phyloP scores from a whole-genome alignment of 1,139 yeast genomes.

The Kodamaea sp. region DNA sequence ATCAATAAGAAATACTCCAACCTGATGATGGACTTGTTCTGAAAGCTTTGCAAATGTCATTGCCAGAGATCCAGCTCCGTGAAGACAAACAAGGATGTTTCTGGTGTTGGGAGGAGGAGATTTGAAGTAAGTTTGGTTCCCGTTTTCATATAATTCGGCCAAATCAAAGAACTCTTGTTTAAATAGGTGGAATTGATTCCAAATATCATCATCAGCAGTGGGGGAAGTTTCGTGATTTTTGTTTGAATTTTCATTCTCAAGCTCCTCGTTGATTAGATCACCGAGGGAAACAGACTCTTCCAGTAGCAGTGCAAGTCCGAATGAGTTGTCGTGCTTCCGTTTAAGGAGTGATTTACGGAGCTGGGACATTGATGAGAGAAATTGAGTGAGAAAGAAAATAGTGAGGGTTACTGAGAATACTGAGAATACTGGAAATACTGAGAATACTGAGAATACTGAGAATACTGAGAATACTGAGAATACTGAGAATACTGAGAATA shows the following conservation, averaged over 20 bases:
- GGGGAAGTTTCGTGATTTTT: background rate
- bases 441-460: too few relatives aligned
- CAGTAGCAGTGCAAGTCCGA: constrained; percentile 3
- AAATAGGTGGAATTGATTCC: constrained; percentile 7
- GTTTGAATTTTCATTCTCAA: background rate
- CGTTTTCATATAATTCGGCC: constrained; percentile 7
- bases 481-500: too few relatives aligned
- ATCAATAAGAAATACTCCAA: constrained; percentile 71
- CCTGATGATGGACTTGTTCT: constrained; percentile 18
- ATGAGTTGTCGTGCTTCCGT: constrained; percentile 29
- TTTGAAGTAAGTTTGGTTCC: constrained; percentile 50
- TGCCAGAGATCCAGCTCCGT: constrained; percentile 93
- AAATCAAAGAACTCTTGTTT: constrained; percentile 7
- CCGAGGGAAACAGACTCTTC: constrained; percentile 4
- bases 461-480: too few relatives aligned
- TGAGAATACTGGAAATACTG: too few relatives aligned
- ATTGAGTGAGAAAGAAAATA: too few relatives aligned
- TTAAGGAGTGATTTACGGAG: constrained; percentile 28
- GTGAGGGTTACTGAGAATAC: too few relatives aligned
- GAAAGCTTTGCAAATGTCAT: constrained; percentile 66
- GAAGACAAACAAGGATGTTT: constrained; percentile 73
- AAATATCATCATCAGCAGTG: background rate
- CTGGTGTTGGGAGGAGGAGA: constrained; percentile 44
- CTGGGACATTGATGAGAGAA: constrained; percentile 11
- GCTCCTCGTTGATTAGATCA: constrained; percentile 5